phyloP scores from a whole-genome alignment of 805 yeast genomes.

The Candida yuanshanica region DNA sequence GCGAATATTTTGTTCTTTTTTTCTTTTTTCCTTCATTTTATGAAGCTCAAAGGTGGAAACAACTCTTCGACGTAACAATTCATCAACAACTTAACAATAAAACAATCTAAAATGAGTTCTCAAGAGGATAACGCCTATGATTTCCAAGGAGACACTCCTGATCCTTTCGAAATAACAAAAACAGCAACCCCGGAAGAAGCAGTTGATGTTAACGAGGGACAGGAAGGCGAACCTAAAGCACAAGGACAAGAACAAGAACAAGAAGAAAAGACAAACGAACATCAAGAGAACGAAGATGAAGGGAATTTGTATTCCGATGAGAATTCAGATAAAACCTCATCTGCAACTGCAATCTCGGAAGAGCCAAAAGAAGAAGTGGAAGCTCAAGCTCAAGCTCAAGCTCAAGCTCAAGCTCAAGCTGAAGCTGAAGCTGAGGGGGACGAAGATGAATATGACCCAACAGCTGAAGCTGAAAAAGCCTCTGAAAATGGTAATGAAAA shows the following conservation, averaged over 20 bases:
- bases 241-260: background rate
- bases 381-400: background rate
- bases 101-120: background rate
- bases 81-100: background rate
- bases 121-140: constrained; percentile 2
- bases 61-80: background rate
- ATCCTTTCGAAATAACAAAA: constrained; percentile 3
- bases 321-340: background rate
- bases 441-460: constrained; percentile 15
- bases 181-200: background rate
- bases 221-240: too few species aligned
- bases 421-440: constrained; percentile 16
- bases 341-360: background rate
- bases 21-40: background rate
- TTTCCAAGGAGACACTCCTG: constrained; percentile 1
- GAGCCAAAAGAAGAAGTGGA: background rate
- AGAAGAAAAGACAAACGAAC: background rate
- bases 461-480: constrained; percentile 1
- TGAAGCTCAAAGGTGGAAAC: background rate
- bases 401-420: background rate
- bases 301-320: background rate
- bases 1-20: background rate
- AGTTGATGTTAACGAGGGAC: background rate
- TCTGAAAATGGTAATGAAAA: background rate
- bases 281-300: background rate